Percentiles rank a stretch among this genome's conserved stretches.
Evolutionary conservation across 1,284 basidiomycete genomes (phyloP).

Genomic region (Trametes pubescens): DNA sequence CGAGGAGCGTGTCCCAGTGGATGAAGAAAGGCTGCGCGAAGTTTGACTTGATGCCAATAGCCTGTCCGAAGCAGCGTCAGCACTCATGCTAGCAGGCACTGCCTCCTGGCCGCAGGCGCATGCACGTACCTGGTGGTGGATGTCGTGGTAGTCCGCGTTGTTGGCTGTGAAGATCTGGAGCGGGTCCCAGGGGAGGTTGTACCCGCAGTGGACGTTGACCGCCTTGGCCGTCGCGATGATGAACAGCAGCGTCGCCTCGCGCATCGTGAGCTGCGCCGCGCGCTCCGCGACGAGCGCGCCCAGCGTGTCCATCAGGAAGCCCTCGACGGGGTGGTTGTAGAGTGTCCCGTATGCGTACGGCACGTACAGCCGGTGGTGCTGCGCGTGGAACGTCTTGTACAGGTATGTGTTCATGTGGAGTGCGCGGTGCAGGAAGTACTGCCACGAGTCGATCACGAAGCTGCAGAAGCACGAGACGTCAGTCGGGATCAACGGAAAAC

Average conservation of each 20-base stretch:
- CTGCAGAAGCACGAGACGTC: not conserved
- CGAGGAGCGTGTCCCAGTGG: constrained; percentile 85
- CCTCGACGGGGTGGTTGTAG: constrained; percentile 98
- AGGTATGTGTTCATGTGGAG: constrained; percentile 94
- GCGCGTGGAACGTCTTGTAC: constrained; percentile 92
- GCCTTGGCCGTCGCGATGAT: constrained; percentile 90
- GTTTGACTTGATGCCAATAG: constrained; percentile 94
- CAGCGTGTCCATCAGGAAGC: constrained; percentile 84
- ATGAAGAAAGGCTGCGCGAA: constrained; percentile 96
- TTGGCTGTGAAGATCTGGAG: constrained; percentile 88
- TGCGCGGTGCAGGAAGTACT: constrained; percentile 93
- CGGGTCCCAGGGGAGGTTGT: constrained; percentile 88
- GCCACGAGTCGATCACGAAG: constrained; percentile 92
- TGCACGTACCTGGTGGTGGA: constrained; percentile 88
- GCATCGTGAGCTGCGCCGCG: constrained; percentile 74
- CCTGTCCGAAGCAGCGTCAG: constrained; percentile 48
- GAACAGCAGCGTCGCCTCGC: constrained; percentile 90
- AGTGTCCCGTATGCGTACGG: constrained; percentile 97
- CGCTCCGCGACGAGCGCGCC: constrained; percentile 85
- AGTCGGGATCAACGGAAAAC: not conserved
- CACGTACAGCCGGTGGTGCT: constrained; percentile 96
- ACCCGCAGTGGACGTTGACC: constrained; percentile 97
- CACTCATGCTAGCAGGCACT: not conserved
- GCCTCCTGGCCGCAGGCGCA: not conserved
- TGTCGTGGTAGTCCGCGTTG: constrained; percentile 97